Evolutionary conservation across 306 rosid species (phyloP).

Genomic region (Cucumis sativus): DNA sequence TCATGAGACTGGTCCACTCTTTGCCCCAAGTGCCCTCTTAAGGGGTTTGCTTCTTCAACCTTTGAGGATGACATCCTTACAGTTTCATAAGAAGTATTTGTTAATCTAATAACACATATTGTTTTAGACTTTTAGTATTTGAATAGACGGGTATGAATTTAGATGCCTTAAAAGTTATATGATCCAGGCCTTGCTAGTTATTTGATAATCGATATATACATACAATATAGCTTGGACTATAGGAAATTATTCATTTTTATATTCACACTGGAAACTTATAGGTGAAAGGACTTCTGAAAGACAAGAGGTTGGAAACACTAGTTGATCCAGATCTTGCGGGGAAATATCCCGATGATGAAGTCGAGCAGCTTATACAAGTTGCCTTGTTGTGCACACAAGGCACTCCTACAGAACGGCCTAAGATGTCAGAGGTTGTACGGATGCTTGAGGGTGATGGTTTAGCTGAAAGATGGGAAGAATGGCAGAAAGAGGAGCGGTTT

Average conservation of each 20-base stretch:
- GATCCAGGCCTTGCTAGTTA: not conserved
- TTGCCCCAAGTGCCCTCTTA: too few species aligned
- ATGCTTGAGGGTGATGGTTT: slow-evolving; percentile 96
- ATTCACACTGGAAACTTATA: not conserved
- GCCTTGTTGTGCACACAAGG: slow-evolving; percentile 84
- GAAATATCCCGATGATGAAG: slow-evolving; percentile 39
- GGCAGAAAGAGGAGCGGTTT: slow-evolving; percentile 76
- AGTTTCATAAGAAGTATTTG: not conserved
- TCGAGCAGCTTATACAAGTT: slow-evolving; percentile 76
- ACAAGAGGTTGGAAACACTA: slow-evolving; percentile 57
- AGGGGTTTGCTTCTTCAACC: not conserved
- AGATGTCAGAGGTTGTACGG: slow-evolving; percentile 88
- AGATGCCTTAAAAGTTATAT: not conserved
- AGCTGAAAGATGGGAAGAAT: slow-evolving; percentile 84
- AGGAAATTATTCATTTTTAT: not conserved
- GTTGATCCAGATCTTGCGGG: slow-evolving; percentile 70
- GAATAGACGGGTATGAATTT: not conserved
- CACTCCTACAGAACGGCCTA: slow-evolving; percentile 67
- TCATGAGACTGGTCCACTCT: too few species aligned
- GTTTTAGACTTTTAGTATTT: not conserved
- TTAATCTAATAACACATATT: not conserved
- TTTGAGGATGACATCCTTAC: not conserved
- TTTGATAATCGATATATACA: not conserved
- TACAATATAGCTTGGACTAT: not conserved
- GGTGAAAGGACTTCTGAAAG: slow-evolving; percentile 80